phyloP scores from a whole-genome alignment of 208 protist species.

The Endotrypanum monterogeii region DNA sequence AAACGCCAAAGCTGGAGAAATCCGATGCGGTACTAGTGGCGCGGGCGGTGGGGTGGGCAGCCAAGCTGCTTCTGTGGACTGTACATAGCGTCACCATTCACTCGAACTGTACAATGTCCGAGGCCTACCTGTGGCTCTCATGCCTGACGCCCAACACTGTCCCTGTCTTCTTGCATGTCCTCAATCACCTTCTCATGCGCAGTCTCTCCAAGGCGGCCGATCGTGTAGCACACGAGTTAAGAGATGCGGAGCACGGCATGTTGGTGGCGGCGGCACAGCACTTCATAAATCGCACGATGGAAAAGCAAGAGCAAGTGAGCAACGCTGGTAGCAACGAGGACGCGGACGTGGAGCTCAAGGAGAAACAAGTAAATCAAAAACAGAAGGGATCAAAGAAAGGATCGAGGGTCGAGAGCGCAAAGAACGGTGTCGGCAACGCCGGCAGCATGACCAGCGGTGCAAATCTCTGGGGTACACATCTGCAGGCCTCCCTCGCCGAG shows the following conservation, averaged over 20 bases:
- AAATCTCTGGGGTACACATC: conserved; percentile 63
- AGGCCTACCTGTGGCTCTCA: conserved; percentile 72
- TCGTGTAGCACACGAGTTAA: conserved; percentile 73
- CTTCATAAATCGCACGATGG: conserved; percentile 44
- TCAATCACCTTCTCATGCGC: conserved; percentile 83
- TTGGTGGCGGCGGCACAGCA: conserved; percentile 59
- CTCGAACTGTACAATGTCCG: conserved; percentile 68
- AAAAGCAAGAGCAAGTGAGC: conserved; percentile 27
- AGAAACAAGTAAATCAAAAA: neutral
- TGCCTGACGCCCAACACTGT: conserved; percentile 57
- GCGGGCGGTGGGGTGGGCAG: conserved; percentile 71
- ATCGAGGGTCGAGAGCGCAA: neutral
- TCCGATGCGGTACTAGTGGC: conserved; percentile 7
- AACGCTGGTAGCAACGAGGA: neutral
- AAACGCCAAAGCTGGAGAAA: neutral
- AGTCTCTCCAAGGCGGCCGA: conserved; percentile 87
- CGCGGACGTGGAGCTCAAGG: conserved; percentile 1
- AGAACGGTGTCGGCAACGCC: neutral
- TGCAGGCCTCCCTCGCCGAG: conserved; percentile 41
- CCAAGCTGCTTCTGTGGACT: conserved; percentile 79
- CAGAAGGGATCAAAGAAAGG: neutral
- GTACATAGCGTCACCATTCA: conserved; percentile 83
- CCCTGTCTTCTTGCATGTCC: conserved; percentile 80
- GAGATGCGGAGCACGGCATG: conserved; percentile 52
- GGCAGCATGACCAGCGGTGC: neutral